phyloP scores from a whole-genome alignment of 345 rosid species.

The Carallia brachiata region DNA sequence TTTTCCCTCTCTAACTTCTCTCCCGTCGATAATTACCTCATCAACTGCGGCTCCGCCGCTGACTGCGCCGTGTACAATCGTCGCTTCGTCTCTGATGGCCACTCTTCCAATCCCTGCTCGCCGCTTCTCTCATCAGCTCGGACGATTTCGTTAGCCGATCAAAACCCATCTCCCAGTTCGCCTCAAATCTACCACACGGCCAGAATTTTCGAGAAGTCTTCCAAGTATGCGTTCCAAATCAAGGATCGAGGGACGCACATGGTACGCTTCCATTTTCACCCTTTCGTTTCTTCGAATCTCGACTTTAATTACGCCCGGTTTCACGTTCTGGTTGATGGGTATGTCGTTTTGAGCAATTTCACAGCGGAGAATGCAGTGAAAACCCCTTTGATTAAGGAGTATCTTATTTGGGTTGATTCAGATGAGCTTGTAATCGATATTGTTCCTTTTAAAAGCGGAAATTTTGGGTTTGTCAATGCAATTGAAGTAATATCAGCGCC shows the following conservation, averaged over 20 bases:
- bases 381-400: conserved; percentile 57
- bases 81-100: conserved; percentile 49
- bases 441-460: conserved; percentile 43
- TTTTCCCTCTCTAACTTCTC: conserved; percentile 29
- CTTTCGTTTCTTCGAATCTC: conserved; percentile 40
- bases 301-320: conserved; percentile 46
- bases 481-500: conserved; percentile 93
- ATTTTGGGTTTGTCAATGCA: conserved; percentile 72
- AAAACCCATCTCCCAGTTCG: conserved; percentile 22
- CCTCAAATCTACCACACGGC: conserved; percentile 65
- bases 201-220: conserved; percentile 57
- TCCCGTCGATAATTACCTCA: conserved; percentile 59
- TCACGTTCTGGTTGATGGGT: conserved; percentile 72
- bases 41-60: conserved; percentile 64
- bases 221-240: conserved; percentile 61
- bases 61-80: conserved; percentile 59
- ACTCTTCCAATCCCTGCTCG: conserved; percentile 27
- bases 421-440: conserved; percentile 54
- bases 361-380: conserved; percentile 15
- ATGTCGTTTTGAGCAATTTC: conserved; percentile 69
- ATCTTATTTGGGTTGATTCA: conserved; percentile 46
- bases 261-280: conserved; percentile 76
- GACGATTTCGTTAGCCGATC: conserved; percentile 34
- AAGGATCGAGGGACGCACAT: conserved; percentile 59
- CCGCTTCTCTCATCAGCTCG: conserved; percentile 35